Evolutionary conservation across 208 protist species (phyloP).

Genomic region (Novymonas esmeraldas): DNA sequence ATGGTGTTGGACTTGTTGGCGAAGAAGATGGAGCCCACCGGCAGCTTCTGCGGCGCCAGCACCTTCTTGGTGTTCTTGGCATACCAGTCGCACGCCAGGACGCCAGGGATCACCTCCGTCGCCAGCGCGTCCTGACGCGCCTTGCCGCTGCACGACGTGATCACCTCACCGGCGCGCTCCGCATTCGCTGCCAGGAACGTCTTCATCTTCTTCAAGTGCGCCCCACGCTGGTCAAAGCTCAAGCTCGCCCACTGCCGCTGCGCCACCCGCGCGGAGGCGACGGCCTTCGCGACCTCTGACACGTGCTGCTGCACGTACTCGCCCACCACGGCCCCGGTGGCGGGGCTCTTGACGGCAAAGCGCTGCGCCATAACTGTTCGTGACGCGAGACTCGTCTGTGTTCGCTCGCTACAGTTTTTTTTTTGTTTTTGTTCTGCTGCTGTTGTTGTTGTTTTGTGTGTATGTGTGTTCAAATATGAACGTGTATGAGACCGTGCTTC

Average conservation of each 20-base stretch:
- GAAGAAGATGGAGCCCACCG: constrained; percentile 62
- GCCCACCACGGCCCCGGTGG: constrained; percentile 52
- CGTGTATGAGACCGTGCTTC: background rate
- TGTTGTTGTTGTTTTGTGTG: background rate
- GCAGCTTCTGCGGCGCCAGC: constrained; percentile 47
- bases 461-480: background rate
- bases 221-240: constrained; percentile 54
- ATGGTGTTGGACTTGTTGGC: constrained; percentile 82
- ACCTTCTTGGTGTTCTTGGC: constrained; percentile 59
- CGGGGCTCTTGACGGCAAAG: constrained; percentile 62
- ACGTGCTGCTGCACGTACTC: constrained; percentile 25
- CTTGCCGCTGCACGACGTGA: constrained; percentile 72
- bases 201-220: constrained; percentile 59
- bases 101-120: constrained; percentile 69
- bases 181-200: constrained; percentile 60
- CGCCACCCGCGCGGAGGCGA: constrained; percentile 49
- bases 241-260: constrained; percentile 63
- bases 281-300: constrained; percentile 33
- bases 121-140: constrained; percentile 68
- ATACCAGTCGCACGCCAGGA: constrained; percentile 83
- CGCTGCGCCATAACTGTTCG: constrained; percentile 20
- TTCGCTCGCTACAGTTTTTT: too few species aligned
- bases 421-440: background rate
- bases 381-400: too few species aligned
- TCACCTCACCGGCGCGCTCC: constrained; percentile 52